Evolutionary conservation across 768 basidiomycete genomes (phyloP).

Genomic region (Lactifluus subvellereus): DNA sequence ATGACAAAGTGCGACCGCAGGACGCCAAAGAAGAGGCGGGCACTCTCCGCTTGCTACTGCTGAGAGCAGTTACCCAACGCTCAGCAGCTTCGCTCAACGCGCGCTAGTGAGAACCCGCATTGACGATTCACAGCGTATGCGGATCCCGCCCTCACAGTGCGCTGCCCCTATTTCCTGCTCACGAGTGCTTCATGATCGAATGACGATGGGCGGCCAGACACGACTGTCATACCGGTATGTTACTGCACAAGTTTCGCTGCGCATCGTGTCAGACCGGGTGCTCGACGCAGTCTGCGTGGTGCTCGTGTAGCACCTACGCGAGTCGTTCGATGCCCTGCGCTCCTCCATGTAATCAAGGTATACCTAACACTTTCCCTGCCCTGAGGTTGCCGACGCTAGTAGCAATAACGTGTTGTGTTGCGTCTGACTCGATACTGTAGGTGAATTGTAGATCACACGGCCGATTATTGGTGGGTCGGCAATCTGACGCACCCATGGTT

Average conservation of each 20-base stretch:
- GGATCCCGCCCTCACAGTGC: conserved; percentile 76
- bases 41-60: conserved; percentile 49
- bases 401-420: too few relatives aligned
- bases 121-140: conserved; percentile 81
- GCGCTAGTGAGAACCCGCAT: conserved; percentile 85
- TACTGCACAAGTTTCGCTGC: conserved; percentile 76
- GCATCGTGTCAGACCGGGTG: conserved; percentile 92
- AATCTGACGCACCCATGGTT: conserved; percentile 83
- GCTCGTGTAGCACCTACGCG: conserved; percentile 52
- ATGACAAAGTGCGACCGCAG: conserved; percentile 68
- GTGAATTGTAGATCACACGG: conserved; percentile 71
- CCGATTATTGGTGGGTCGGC: conserved; percentile 91
- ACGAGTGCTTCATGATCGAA: background rate
- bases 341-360: conserved; percentile 69
- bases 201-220: conserved; percentile 39
- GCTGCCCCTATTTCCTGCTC: conserved; percentile 24
- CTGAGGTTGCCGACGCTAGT: background rate
- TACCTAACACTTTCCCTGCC: conserved; percentile 12
- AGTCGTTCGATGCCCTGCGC: conserved; percentile 50
- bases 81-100: conserved; percentile 64
- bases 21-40: conserved; percentile 60
- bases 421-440: conserved; percentile 34
- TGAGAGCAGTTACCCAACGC: conserved; percentile 56
- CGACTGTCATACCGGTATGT: conserved; percentile 89
- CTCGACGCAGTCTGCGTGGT: conserved; percentile 59